Evolutionary conservation across 768 basidiomycete species (phyloP).

Genomic region (Cystobasidium tubakii): DNA sequence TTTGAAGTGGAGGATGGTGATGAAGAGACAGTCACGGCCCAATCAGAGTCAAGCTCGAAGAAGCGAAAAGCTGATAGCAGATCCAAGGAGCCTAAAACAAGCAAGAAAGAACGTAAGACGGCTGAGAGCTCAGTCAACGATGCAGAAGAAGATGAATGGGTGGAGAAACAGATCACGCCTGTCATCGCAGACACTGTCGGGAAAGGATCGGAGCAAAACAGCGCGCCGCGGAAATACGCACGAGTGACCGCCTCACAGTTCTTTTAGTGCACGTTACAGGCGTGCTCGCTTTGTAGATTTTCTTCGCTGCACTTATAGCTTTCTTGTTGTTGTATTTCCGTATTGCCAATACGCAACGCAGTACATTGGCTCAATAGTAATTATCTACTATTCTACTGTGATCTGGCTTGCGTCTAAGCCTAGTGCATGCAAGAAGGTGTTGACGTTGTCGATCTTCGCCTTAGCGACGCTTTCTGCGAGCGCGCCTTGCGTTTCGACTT

Average conservation of each 20-base stretch:
- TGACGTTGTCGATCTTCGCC: constrained; percentile 64
- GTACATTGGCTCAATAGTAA: not conserved
- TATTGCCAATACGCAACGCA: not conserved
- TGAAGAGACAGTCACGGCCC: constrained; percentile 49
- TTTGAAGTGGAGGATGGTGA: constrained; percentile 68
- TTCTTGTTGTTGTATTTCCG: not conserved
- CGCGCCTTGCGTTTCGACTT: not conserved
- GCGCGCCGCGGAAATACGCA: not conserved
- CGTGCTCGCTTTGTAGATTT: not conserved
- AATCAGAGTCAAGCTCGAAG: constrained; percentile 41
- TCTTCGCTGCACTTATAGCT: not conserved
- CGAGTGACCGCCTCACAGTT: constrained; percentile 29
- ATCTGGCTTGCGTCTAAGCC: constrained; percentile 46
- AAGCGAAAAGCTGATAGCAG: constrained; percentile 52
- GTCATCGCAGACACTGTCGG: constrained; percentile 45
- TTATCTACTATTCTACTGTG: constrained; percentile 22
- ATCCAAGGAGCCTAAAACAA: constrained; percentile 48
- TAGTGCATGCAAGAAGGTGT: constrained; percentile 57
- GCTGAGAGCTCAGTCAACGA: not conserved
- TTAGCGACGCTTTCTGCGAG: constrained; percentile 16
- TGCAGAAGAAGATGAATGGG: constrained; percentile 44
- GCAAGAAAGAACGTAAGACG: not conserved
- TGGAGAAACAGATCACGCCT: constrained; percentile 41
- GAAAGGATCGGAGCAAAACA: not conserved
- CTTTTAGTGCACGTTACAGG: not conserved